Percentiles rank a stretch among this genome's conserved stretches.
These are phyloP conservation scores for Dipteronia sinensis DNA, from an alignment of 345 rosid species.

Conservation along the genomic window DNA sequence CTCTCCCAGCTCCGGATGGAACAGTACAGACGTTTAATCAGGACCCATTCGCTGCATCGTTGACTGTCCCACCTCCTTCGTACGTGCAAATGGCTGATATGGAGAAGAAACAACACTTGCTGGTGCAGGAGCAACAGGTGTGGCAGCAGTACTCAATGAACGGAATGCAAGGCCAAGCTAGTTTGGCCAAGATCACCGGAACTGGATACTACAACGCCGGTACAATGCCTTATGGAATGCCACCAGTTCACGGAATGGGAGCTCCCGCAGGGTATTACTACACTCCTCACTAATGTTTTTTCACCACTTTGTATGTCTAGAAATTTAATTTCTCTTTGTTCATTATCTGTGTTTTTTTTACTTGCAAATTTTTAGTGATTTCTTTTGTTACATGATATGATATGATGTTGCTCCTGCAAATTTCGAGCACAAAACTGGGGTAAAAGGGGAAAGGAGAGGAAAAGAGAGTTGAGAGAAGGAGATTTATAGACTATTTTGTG, in stretches of 20 bases:
- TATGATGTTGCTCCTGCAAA: conserved; percentile 30
- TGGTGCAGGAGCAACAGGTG: conserved; percentile 70
- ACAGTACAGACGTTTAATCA: conserved; percentile 62
- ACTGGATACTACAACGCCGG: conserved; percentile 38
- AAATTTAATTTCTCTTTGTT: conserved; percentile 32
- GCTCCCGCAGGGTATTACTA: conserved; percentile 53
- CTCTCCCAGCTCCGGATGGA: conserved; percentile 87
- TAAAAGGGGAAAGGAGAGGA: conserved; percentile 12
- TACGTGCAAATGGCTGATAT: conserved; percentile 85
- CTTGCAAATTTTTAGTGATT: conserved; percentile 12
- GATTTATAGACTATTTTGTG: conserved; percentile 18
- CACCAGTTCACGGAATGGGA: conserved; percentile 52
- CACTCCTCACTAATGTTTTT: conserved; percentile 39
- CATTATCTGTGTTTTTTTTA: conserved; percentile 17
- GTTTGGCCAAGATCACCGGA: conserved; percentile 58
- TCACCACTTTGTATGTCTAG: conserved; percentile 16
- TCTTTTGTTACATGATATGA: conserved; percentile 23
- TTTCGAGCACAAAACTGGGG: conserved; percentile 29
- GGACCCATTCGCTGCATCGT: conserved; percentile 77
- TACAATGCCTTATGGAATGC: conserved; percentile 63
- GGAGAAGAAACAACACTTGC: conserved; percentile 71
- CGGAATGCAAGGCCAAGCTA: conserved; percentile 84
- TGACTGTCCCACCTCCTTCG: conserved; percentile 68
- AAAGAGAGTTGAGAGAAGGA: conserved; percentile 2
- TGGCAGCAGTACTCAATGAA: conserved; percentile 76